Evolutionary conservation across 352 stramenopile genomes (phyloP).

Genomic region (Globisporangium middletonii): DNA sequence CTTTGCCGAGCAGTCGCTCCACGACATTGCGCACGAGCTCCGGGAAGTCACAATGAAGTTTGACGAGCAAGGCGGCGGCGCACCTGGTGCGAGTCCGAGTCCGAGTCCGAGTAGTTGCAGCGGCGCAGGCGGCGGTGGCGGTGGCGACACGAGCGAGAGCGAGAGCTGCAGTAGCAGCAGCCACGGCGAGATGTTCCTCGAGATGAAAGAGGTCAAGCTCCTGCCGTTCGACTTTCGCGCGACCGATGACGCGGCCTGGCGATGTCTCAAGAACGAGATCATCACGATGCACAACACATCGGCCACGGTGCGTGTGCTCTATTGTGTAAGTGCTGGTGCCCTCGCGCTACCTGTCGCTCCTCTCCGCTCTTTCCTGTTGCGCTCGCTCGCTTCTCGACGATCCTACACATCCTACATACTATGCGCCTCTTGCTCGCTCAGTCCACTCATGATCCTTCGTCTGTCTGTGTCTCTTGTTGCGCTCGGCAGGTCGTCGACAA

Average conservation of each 20-base stretch:
- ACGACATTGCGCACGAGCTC: background rate
- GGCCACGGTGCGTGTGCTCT: conserved; percentile 6
- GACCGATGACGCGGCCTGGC: conserved; percentile 30
- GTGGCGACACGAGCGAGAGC: background rate
- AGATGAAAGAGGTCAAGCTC: conserved; percentile 50
- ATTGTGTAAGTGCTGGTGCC: conserved; percentile 1
- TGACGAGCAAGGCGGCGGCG: background rate
- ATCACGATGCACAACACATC: conserved; percentile 14
- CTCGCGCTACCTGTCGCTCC: background rate
- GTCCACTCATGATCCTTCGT: background rate
- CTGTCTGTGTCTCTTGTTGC: background rate
- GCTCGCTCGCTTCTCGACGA: background rate
- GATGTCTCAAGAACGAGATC: conserved; percentile 21
- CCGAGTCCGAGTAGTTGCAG: background rate
- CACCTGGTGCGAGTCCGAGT: no score
- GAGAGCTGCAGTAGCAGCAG: background rate
- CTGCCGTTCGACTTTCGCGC: conserved; percentile 37
- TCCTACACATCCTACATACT: background rate
- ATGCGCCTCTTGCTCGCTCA: no score
- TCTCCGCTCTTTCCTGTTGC: background rate
- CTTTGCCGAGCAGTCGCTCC: conserved; percentile 7
- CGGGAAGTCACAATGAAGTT: conserved; percentile 11
- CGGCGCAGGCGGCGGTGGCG: background rate
- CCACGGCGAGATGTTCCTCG: conserved; percentile 16
- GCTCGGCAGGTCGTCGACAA: conserved; percentile 6